A percentile compares a stretch with the other conserved stretches of the same genome.
phyloP scores from a whole-genome alignment of 345 rosid genomes.

The Salix koriyanagi region DNA sequence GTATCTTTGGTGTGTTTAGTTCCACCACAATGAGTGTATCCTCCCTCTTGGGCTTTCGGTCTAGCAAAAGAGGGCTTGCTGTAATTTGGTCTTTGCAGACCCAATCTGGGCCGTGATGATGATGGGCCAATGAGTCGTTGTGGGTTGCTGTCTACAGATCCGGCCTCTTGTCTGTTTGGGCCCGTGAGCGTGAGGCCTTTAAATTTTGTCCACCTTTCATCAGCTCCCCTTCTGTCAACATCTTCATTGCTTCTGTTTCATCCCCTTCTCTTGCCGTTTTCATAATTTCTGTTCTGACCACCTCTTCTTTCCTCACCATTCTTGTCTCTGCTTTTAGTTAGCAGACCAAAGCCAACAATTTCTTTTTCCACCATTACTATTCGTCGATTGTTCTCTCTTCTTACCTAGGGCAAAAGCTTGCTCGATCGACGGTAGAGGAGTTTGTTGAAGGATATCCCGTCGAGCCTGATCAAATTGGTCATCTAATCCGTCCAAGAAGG shows the following conservation, averaged over 20 bases:
- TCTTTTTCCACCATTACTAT: neutral
- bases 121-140: accelerated
- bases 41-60: accelerated
- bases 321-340: too few species aligned
- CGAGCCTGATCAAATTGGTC: too few species aligned
- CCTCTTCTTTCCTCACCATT: too few species aligned
- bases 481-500: too few species aligned
- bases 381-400: neutral
- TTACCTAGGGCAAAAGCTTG: neutral
- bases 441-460: neutral
- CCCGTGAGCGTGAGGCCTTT: neutral
- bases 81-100: too few species aligned
- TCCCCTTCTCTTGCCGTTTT: too few species aligned
- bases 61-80: accelerated
- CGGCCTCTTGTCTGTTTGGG: accelerated
- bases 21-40: neutral
- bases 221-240: too few species aligned
- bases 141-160: neutral
- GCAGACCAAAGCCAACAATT: accelerated
- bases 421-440: neutral
- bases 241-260: too few species aligned
- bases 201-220: accelerated
- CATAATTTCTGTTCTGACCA: too few species aligned
- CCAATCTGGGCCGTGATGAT: accelerated
- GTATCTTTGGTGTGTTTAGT: neutral